Base-by-base conservation (phyloP, 352 stramenopile genomes). In the Phytophthora hybrid region DNA sequence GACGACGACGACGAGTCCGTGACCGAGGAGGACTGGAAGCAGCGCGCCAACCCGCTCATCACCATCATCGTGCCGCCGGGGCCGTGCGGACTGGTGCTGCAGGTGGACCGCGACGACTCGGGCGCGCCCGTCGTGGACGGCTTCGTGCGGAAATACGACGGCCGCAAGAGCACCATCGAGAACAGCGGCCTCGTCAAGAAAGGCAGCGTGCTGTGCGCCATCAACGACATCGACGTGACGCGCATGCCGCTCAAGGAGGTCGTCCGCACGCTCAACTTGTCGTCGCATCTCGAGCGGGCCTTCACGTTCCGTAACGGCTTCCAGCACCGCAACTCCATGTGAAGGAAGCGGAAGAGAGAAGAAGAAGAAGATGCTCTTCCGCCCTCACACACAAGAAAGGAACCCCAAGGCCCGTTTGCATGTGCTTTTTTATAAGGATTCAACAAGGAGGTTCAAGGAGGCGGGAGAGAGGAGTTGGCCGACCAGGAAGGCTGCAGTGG, bases 171-270 rank as follows among this genome's bases (percentile, higher is more conserved):
- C 37, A 84, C 85, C 11, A 93, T 96, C 63, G 89, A 96, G 75
- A 91, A 92, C 75, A 89, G 82, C 62, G 77, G 71, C 8, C 79
- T 94, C 41, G 81, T 96, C 19, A 67, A 74, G 31, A 84, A 81
- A 62, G 89, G 89, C 57, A 93, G 84, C 57, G 79, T 89, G 49
- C 71, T 96, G 44, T 91, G 83, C 46, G 83, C 85, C 37, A 93
- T 96, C 78, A 93, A 96, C 78, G 84, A 92, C 71, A 84, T 91
- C 10, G 88, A 93, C 66, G 85, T 96, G 55, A 80, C 81, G 59
- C 74, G 69, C 52, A 86, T 92, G 76, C 76, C 84, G 63, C 76
- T 92, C 34, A 81, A 82, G 51, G 86, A 96, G 49, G 88, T 94
- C 14, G 79, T 92, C 59, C 84, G 80, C 23, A 88, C 85, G 46